Conservation (phyloP, 208 protist genomes). For the Sergeia podlipaevii region DNA sequence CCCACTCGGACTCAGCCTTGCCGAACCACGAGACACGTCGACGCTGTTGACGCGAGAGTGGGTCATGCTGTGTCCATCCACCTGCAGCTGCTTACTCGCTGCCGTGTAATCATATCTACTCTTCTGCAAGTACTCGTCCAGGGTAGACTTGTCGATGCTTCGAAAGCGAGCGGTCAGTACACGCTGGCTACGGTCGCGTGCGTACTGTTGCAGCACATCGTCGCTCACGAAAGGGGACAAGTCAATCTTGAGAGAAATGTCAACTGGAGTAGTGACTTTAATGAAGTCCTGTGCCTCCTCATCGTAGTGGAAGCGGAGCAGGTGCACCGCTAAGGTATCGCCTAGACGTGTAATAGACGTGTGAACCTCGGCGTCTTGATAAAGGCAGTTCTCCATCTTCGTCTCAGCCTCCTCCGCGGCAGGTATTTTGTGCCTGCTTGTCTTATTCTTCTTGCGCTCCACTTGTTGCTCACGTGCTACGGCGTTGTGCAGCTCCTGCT, state of each 20-base stretch:
- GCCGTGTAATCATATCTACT: conserved; percentile 19
- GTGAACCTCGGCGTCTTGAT: conserved; percentile 64
- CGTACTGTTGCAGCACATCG: conserved; percentile 36
- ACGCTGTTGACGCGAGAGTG: not conserved
- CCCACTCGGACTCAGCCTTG: too few relatives aligned
- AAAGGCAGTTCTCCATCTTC: conserved; percentile 57
- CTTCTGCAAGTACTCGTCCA: conserved; percentile 12
- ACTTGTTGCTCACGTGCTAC: conserved; percentile 31
- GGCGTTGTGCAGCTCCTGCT: conserved; percentile 66
- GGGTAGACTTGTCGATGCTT: conserved; percentile 1
- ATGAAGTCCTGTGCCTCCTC: conserved; percentile 37
- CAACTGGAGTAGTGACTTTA: conserved; percentile 53
- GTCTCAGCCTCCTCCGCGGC: conserved; percentile 7
- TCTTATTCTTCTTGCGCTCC: conserved; percentile 29
- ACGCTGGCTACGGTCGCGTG: conserved; percentile 15
- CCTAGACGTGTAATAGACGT: conserved; percentile 58
- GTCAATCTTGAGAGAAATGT: conserved; percentile 56
- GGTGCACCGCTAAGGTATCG: conserved; percentile 66
- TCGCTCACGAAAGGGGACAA: conserved; percentile 45
- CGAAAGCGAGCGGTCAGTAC: conserved; percentile 45
- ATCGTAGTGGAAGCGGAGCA: conserved; percentile 82
- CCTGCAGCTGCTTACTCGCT: conserved; percentile 20
- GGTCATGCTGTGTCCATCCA: conserved; percentile 11
- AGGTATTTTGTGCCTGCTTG: conserved; percentile 1
- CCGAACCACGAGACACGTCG: too few relatives aligned